These are phyloP conservation scores for Lachnellula suecica DNA, from an alignment of 2,329 filamentous ascomycete species.

Conservation along the genomic window DNA sequence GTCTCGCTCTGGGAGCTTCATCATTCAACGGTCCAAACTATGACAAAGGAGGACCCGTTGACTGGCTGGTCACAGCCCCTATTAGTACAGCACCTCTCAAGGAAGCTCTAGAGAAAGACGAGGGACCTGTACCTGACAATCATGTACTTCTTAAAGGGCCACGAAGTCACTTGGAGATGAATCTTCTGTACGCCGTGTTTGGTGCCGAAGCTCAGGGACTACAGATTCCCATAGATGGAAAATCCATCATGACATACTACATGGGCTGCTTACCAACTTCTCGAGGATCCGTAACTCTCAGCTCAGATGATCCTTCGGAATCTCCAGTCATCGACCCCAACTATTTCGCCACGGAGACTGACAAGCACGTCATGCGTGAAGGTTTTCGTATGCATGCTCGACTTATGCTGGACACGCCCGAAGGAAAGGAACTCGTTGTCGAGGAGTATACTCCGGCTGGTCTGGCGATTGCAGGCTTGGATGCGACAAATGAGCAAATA, in stretches of 20 bases:
- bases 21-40: too few species aligned
- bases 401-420: not conserved
- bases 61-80: too few species aligned
- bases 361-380: not conserved
- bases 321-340: conserved; percentile 61
- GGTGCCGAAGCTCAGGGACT: too few species aligned
- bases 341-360: conserved; percentile 42
- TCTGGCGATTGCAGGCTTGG: not conserved
- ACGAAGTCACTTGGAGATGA: too few species aligned
- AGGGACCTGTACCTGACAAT: too few species aligned
- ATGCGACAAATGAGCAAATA: not conserved
- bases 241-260: conserved; percentile 1
- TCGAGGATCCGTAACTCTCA: conserved; percentile 57
- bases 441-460: not conserved
- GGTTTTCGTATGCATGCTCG: not conserved
- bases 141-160: too few species aligned
- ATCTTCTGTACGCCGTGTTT: too few species aligned
- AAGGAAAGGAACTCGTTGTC: not conserved
- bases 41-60: too few species aligned
- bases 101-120: too few species aligned
- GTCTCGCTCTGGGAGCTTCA: too few species aligned
- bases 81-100: too few species aligned
- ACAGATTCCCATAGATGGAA: conserved; percentile 13
- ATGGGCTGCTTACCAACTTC: conserved; percentile 8
- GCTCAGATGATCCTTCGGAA: conserved; percentile 60